Conservation (phyloP, 2,329 filamentous ascomycete species). For the Scedosporium aurantiacum region DNA sequence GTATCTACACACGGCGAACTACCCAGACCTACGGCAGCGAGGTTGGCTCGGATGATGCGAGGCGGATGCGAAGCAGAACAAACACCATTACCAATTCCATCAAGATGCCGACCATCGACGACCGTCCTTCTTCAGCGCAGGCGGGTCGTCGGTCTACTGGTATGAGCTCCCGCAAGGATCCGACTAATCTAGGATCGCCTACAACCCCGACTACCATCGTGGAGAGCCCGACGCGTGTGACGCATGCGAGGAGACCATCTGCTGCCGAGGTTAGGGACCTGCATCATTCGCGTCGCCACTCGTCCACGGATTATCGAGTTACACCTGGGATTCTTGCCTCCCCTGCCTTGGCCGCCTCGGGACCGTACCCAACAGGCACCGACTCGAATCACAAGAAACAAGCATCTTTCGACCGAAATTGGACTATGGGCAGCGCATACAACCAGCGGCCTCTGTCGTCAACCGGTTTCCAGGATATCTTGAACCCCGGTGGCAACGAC, state of each 20-base stretch:
- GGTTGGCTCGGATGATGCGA: constrained; percentile 41
- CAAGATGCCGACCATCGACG: constrained; percentile 28
- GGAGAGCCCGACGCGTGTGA: constrained; percentile 36
- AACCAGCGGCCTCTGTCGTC: constrained; percentile 40
- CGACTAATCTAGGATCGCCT: constrained; percentile 28
- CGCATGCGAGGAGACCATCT: constrained; percentile 54
- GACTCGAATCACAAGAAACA: constrained; percentile 48
- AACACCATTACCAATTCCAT: constrained; percentile 44
- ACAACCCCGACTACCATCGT: constrained; percentile 26
- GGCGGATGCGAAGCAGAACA: constrained; percentile 41
- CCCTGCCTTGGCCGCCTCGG: constrained; percentile 13
- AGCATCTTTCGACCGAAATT: constrained; percentile 59
- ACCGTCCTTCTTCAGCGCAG: constrained; percentile 35
- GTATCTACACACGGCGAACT: constrained; percentile 33
- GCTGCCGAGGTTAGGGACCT: constrained; percentile 73
- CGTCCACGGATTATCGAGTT: constrained; percentile 64
- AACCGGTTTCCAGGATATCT: constrained; percentile 35
- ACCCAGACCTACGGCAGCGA: constrained; percentile 50
- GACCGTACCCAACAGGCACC: constrained; percentile 6
- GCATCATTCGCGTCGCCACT: constrained; percentile 77
- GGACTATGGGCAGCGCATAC: constrained; percentile 48
- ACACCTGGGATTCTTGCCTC: constrained; percentile 20
- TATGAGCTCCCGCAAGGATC: constrained; percentile 38
- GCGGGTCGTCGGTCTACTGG: constrained; percentile 36
- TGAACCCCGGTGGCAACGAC: constrained; percentile 14